phyloP scores from a whole-genome alignment of 148 eudicot genomes.

The Persicaria tinctoria region DNA sequence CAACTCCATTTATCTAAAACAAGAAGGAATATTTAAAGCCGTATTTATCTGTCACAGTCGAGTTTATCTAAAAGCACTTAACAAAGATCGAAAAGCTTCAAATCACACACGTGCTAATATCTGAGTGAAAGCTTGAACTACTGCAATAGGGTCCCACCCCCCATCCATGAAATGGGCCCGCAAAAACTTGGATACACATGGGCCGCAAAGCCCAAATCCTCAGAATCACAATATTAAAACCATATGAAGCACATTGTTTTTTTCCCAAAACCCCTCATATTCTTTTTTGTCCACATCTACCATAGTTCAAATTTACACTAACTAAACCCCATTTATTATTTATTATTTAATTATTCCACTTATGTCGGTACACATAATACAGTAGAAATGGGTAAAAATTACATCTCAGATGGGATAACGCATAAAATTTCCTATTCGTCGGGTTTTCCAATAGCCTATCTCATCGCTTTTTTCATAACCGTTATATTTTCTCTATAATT shows the following conservation, averaged over 20 bases:
- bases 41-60: no score
- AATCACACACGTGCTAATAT: slow-evolving; percentile 5
- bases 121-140: neutral
- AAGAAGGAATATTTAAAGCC: no score
- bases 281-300: neutral
- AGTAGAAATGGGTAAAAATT: neutral
- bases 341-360: neutral
- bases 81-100: neutral
- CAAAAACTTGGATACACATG: neutral
- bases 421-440: no score
- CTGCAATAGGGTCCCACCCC: neutral
- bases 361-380: neutral
- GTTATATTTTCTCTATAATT: no score
- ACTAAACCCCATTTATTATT: neutral
- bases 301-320: neutral
- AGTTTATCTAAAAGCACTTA: neutral
- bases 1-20: no score
- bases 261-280: neutral
- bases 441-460: no score
- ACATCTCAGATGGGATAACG: no score
- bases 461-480: no score
- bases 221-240: neutral
- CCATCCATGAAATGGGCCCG: neutral
- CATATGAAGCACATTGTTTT: neutral
- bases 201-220: slow-evolving; percentile 5